These are phyloP conservation scores for Phaeosphaeriaceae sp. DNA, from an alignment of 2,329 filamentous ascomycete species.

Conservation along the genomic window DNA sequence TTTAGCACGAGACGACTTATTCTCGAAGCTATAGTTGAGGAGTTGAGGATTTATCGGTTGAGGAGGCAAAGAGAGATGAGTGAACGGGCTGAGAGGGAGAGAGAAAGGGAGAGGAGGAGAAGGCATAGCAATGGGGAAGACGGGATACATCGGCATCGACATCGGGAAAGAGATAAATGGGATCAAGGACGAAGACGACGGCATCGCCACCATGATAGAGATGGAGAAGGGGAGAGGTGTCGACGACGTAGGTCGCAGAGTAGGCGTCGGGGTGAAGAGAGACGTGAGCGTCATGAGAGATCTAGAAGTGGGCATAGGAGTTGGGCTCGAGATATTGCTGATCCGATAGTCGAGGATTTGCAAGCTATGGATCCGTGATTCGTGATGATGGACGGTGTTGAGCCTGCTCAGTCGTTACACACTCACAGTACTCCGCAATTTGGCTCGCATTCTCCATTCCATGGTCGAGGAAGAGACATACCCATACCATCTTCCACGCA, in stretches of 20 bases:
- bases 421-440: not conserved
- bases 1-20: constrained; percentile 18
- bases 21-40: constrained; percentile 29
- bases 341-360: not conserved
- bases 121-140: not conserved
- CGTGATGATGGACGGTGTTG: constrained; percentile 12
- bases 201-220: too few species aligned
- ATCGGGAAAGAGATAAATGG: too few species aligned
- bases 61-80: constrained; percentile 17
- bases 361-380: constrained; percentile 1
- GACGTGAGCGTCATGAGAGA: not conserved
- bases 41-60: constrained; percentile 22
- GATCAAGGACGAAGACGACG: too few species aligned
- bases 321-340: not conserved
- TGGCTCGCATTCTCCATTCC: too few species aligned
- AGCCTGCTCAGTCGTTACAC: not conserved
- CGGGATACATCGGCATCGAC: not conserved
- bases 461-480: not conserved
- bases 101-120: not conserved
- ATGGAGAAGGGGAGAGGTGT: not conserved
- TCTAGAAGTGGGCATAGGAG: not conserved
- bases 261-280: not conserved
- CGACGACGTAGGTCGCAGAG: not conserved
- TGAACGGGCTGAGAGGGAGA: constrained; percentile 4
- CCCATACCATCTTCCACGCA: not conserved